Evolutionary conservation across 2,329 filamentous ascomycete genomes (phyloP).

Genomic region (Leptographium galeiforme): DNA sequence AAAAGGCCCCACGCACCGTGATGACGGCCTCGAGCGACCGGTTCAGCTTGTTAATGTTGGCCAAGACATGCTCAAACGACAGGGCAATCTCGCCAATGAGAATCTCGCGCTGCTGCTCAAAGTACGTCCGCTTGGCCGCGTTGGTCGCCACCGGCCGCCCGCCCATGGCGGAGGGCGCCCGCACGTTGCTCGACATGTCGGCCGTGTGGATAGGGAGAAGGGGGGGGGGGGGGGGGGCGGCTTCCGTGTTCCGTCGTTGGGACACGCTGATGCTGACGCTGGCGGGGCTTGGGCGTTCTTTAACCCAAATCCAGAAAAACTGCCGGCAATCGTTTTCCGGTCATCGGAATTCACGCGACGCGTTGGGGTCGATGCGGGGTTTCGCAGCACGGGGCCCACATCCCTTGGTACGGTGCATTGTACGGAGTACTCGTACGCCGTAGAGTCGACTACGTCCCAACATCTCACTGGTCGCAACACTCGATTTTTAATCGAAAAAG

Average conservation of each 20-base stretch:
- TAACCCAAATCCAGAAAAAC: too few relatives aligned
- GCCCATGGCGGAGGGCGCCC: constrained; percentile 2
- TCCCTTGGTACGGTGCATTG: too few relatives aligned
- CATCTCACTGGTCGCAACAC: too few relatives aligned
- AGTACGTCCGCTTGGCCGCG: constrained; percentile 40
- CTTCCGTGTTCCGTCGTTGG: background rate
- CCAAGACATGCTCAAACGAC: constrained; percentile 77
- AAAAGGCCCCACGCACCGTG: constrained; percentile 41
- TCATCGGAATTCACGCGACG: background rate
- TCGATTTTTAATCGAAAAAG: background rate
- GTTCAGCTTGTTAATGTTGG: constrained; percentile 93
- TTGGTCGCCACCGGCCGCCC: background rate
- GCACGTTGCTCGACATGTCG: background rate
- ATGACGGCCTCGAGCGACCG: constrained; percentile 84
- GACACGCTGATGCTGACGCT: too few relatives aligned
- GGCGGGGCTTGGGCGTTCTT: too few relatives aligned
- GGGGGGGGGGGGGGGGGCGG: background rate
- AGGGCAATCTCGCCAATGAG: constrained; percentile 61
- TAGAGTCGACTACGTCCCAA: too few relatives aligned
- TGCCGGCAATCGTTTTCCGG: background rate
- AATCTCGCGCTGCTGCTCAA: constrained; percentile 62
- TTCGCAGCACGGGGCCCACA: background rate
- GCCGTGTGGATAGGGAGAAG: too few relatives aligned
- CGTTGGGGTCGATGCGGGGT: background rate
- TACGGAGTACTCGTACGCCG: too few relatives aligned